phyloP scores from a whole-genome alignment of 83 land plant genomes.

The Thuja plicata region DNA sequence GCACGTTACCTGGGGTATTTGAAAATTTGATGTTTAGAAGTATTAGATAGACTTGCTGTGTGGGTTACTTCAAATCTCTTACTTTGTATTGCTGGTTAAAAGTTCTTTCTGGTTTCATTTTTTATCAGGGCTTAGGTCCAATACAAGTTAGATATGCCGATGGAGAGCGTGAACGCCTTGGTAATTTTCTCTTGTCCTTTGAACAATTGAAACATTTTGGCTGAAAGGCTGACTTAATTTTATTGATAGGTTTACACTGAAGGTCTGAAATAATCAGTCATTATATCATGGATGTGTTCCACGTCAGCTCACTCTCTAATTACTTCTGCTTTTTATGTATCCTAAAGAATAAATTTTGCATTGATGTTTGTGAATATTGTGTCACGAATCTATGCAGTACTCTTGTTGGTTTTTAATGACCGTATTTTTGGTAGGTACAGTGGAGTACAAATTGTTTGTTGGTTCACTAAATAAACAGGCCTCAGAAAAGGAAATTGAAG shows the following conservation, averaged over 20 bases:
- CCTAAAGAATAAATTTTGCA: background rate
- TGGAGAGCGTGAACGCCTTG: slow-evolving; percentile 98
- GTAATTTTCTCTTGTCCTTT: slow-evolving; percentile 40
- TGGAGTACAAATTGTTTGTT: slow-evolving; percentile 86
- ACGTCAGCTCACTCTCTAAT: background rate
- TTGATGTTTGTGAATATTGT: background rate
- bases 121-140: slow-evolving; percentile 80
- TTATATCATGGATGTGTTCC: background rate
- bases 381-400: background rate
- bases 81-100: background rate
- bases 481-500: slow-evolving; percentile 79
- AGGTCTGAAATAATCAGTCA: background rate
- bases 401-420: slow-evolving; percentile 13
- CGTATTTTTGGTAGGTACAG: slow-evolving; percentile 51
- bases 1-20: slow-evolving; percentile 91
- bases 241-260: background rate
- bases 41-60: background rate
- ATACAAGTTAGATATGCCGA: slow-evolving; percentile 98
- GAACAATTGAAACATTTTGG: background rate
- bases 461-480: slow-evolving; percentile 80
- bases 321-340: background rate
- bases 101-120: slow-evolving; percentile 12
- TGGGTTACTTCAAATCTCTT: background rate
- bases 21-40: slow-evolving; percentile 10
- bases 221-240: slow-evolving; percentile 6